Conservation (phyloP, 2,329 filamentous ascomycete genomes). For the Aureobasidium subglaciale region DNA sequence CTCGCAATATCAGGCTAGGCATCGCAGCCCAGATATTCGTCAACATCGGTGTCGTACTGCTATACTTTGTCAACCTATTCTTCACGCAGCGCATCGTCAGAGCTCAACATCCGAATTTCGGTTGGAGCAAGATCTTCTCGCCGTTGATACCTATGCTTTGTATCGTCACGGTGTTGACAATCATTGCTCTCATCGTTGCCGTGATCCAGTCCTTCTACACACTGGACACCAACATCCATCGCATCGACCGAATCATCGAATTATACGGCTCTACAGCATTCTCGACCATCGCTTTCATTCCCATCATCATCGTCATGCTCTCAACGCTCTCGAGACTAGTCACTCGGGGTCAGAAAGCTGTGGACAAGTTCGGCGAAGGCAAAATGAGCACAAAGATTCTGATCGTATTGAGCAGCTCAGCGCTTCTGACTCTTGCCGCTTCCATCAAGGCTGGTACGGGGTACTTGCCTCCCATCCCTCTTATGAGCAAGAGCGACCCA, state of each 20-base stretch:
- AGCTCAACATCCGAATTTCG: slow-evolving; percentile 61
- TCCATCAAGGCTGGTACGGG: slow-evolving; percentile 57
- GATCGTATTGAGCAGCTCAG: slow-evolving; percentile 53
- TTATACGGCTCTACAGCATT: slow-evolving; percentile 57
- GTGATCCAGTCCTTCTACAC: slow-evolving; percentile 63
- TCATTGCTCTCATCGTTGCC: slow-evolving; percentile 60
- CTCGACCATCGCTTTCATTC: slow-evolving; percentile 59
- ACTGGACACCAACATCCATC: slow-evolving; percentile 42
- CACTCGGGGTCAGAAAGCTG: slow-evolving; percentile 20
- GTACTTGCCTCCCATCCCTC: slow-evolving; percentile 41
- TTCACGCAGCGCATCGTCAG: slow-evolving; percentile 70
- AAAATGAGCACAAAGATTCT: slow-evolving; percentile 59
- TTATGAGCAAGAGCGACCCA: slow-evolving; percentile 25
- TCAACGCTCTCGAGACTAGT: slow-evolving; percentile 37
- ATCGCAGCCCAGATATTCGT: slow-evolving; percentile 62
- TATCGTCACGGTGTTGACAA: slow-evolving; percentile 48
- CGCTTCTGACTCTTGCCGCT: slow-evolving; percentile 61
- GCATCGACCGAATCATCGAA: slow-evolving; percentile 56
- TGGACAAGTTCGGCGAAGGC: slow-evolving; percentile 61
- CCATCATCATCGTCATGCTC: slow-evolving; percentile 49
- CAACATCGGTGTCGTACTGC: slow-evolving; percentile 63
- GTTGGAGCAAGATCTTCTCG: slow-evolving; percentile 55
- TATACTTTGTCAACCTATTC: slow-evolving; percentile 73
- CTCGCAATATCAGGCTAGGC: slow-evolving; percentile 39
- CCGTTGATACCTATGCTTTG: slow-evolving; percentile 53